Base-by-base conservation (phyloP, 805 yeast species). In the Kurtzmaniella fragi region DNA sequence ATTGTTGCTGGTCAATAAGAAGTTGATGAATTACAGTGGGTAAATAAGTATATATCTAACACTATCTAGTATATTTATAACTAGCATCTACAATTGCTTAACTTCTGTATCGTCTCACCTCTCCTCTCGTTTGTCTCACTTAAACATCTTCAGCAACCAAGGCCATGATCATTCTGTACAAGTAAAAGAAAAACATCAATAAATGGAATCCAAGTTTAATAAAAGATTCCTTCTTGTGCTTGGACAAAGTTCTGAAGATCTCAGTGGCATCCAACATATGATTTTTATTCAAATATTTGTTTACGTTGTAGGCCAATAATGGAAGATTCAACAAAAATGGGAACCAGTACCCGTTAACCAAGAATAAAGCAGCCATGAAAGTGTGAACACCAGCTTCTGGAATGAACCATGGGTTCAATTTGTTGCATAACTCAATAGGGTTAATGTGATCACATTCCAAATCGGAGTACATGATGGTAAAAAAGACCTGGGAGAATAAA, bases 221-320 rank as follows among this genome's bases (percentile, higher is more conserved):
- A 59, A 90, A 89, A 44, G 88, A 77, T 67, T 90, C 98, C 62
- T 84, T 84, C 78, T 93, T 91, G 71, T 90, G 95, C 58, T 84
- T 86, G 53, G 87, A 77, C 57, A 91, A 77, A 31, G 97, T 90
- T 71, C 98, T 80, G 70, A 93, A 93, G 55, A 91, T 93, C 64
- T 91, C 97, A 32, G 99, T 91, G 42, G 98, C 98, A 63, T 93
- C 99, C 61, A 90, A 79, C 47, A 86, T 70, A 60, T 91, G 90
- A 60, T 82, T 80, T 64, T 87, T 88, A 53, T 77, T 78, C 62
- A 82, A 65, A 56, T 87, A 77, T 63, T 86, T 86, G 71, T 84
- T 82, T 43, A 71, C 80, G 61, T 93, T 93, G 73, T 73, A 93
- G 23, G 89, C 93, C 39, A 86, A 65, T 46, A 93, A 71, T 34